phyloP scores from a whole-genome alignment of 2,329 filamentous ascomycete genomes.

The Nigrograna mackinnonii region DNA sequence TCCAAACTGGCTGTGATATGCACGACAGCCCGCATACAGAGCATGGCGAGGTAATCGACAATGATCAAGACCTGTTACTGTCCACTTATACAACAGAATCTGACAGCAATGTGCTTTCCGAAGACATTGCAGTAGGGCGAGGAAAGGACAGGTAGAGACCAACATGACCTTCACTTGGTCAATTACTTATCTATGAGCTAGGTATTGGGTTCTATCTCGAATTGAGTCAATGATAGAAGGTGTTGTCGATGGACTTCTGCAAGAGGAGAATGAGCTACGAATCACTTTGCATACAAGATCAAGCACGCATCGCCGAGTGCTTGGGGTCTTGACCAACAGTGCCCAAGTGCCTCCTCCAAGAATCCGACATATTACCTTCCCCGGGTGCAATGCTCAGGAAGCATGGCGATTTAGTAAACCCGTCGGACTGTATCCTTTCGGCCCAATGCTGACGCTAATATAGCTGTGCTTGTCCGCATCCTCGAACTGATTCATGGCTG shows the following conservation, averaged over 20 bases:
- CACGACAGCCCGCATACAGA: too few species aligned
- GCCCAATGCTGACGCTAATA: slow-evolving; percentile 9
- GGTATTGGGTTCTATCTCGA: slow-evolving; percentile 49
- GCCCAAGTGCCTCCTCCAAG: slow-evolving; percentile 16
- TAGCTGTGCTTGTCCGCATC: slow-evolving; percentile 60
- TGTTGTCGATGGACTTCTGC: slow-evolving; percentile 57
- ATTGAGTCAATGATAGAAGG: slow-evolving; percentile 61
- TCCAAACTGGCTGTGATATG: too few species aligned
- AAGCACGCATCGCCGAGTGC: slow-evolving; percentile 20
- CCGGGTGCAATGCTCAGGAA: slow-evolving; percentile 58
- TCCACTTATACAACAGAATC: too few species aligned
- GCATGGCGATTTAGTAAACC: slow-evolving; percentile 61
- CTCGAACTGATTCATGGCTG: slow-evolving; percentile 59
- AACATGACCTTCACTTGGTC: too few species aligned
- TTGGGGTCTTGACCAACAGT: slow-evolving; percentile 1
- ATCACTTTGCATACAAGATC: slow-evolving; percentile 52
- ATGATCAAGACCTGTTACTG: too few species aligned
- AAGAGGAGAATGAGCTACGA: slow-evolving; percentile 48
- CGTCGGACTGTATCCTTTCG: background rate
- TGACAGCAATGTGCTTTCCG: too few species aligned
- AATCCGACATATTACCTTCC: slow-evolving; percentile 49
- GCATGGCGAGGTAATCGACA: too few species aligned
- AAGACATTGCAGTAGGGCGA: too few species aligned
- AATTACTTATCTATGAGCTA: too few species aligned
- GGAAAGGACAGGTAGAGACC: too few species aligned